These are phyloP conservation scores for Phoma sp. DNA, from an alignment of 2,329 filamentous ascomycete species.

Conservation along the genomic window DNA sequence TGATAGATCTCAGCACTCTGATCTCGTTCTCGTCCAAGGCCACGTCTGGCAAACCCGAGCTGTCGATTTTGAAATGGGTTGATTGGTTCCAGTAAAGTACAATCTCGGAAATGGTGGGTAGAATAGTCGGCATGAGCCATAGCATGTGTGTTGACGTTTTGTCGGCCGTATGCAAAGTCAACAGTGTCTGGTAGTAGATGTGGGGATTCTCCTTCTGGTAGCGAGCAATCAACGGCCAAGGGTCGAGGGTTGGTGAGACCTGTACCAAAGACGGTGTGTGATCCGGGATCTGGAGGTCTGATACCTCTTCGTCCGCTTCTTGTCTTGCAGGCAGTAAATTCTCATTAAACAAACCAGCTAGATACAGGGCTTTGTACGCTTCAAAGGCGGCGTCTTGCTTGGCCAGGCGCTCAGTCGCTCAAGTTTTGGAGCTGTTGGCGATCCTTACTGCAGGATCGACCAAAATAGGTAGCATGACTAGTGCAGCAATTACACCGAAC, in stretches of 20 bases:
- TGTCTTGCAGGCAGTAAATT: slow-evolving; percentile 72
- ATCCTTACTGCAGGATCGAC: slow-evolving; percentile 69
- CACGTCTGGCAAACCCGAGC: too few species aligned
- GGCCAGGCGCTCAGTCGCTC: slow-evolving; percentile 75
- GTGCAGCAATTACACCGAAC: slow-evolving; percentile 50
- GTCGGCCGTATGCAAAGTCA: slow-evolving; percentile 21
- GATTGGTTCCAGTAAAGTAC: slow-evolving; percentile 47
- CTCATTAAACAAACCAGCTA: slow-evolving; percentile 76
- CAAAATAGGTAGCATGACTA: slow-evolving; percentile 75
- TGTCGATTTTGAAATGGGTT: too few species aligned
- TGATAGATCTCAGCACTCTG: slow-evolving; percentile 29
- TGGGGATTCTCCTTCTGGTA: slow-evolving; percentile 19
- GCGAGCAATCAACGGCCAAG: slow-evolving; percentile 35
- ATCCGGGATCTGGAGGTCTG: slow-evolving; percentile 36
- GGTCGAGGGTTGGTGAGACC: slow-evolving; percentile 35
- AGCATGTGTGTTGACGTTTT: slow-evolving; percentile 29
- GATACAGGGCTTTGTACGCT: slow-evolving; percentile 75
- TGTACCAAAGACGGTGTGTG: slow-evolving; percentile 36
- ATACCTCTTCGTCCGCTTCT: slow-evolving; percentile 25
- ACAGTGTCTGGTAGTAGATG: slow-evolving; percentile 28
- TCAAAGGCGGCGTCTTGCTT: slow-evolving; percentile 84
- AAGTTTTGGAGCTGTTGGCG: slow-evolving; percentile 61
- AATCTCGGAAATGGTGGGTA: slow-evolving; percentile 31
- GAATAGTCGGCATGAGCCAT: slow-evolving; percentile 28
- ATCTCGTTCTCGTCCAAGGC: slow-evolving; percentile 27